Percentiles rank a stretch among this genome's conserved stretches.
Conservation (phyloP, 176 grass and related monocot genomes). For the Oryza nivara region DNA sequence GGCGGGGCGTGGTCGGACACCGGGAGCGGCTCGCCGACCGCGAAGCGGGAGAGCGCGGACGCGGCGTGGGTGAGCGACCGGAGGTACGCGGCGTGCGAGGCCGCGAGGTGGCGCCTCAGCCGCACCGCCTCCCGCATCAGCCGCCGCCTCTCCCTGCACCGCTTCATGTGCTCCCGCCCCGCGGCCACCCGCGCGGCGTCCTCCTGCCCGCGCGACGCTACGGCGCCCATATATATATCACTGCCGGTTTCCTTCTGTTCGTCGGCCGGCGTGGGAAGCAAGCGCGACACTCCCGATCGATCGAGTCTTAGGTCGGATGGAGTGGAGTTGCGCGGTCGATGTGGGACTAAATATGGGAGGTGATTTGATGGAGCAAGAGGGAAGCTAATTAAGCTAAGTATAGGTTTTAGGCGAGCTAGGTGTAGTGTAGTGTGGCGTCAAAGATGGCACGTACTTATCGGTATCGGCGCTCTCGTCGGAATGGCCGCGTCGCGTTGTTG, state of each 20-base stretch:
- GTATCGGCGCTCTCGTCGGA: not conserved
- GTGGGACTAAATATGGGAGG: not conserved
- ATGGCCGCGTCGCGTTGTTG: conserved; percentile 29
- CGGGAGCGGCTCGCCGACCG: conserved; percentile 69
- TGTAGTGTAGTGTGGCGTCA: not conserved
- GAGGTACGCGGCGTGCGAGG: conserved; percentile 79
- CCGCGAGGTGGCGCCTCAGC: conserved; percentile 59
- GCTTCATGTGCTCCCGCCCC: conserved; percentile 48
- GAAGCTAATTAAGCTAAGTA: not conserved
- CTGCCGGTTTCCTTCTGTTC: not conserved
- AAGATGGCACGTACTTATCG: conserved; percentile 23
- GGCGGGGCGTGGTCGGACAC: conserved; percentile 76
- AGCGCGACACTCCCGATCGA: too few species aligned
- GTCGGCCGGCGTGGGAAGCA: not conserved
- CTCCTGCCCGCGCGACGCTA: conserved; percentile 29
- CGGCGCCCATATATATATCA: conserved; percentile 35
- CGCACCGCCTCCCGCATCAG: conserved; percentile 57
- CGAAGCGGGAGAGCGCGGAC: conserved; percentile 72
- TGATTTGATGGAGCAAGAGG: not conserved
- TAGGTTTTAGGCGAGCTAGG: not conserved
- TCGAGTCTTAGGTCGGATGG: not conserved
- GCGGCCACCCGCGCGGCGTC: conserved; percentile 38
- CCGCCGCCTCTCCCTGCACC: conserved; percentile 75
- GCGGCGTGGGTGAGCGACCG: conserved; percentile 56
- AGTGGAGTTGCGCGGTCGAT: not conserved